Evolutionary conservation across 805 yeast species (phyloP).

Genomic region (Saccharomycopsis oosterbeekiorum): DNA sequence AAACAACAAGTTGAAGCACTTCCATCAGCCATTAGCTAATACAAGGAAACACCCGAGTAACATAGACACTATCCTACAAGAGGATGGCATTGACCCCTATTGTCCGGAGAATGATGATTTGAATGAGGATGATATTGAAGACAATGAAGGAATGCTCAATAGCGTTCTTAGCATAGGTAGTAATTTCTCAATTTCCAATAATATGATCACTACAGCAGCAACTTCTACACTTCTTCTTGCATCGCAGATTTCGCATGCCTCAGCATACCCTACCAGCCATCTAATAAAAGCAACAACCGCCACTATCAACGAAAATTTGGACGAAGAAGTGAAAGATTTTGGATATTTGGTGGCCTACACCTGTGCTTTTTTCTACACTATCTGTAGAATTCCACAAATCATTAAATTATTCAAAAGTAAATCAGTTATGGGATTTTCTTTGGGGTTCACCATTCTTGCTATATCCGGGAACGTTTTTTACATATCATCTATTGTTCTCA

Average conservation of each 20-base stretch:
- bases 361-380: constrained; percentile 64
- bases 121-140: not conserved
- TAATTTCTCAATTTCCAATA: not conserved
- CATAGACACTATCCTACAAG: not conserved
- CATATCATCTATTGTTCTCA: constrained; percentile 63
- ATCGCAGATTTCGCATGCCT: constrained; percentile 21
- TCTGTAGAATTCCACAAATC: constrained; percentile 79
- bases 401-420: constrained; percentile 65
- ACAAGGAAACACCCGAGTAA: constrained; percentile 23
- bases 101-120: not conserved
- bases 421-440: constrained; percentile 78
- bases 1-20: not conserved
- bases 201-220: not conserved
- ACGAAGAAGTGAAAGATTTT: not conserved
- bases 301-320: not conserved
- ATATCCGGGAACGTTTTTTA: constrained; percentile 70
- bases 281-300: not conserved
- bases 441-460: constrained; percentile 58
- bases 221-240: constrained; percentile 19
- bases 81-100: constrained; percentile 6
- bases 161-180: constrained; percentile 7
- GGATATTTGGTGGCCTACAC: constrained; percentile 62
- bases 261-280: constrained; percentile 18
- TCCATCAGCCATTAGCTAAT: constrained; percentile 20
- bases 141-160: constrained; percentile 8